Evolutionary conservation across 1,284 basidiomycete genomes (phyloP), one percentile per base, ranked within the genome.

Genomic region (Trametes pubescens): DNA sequence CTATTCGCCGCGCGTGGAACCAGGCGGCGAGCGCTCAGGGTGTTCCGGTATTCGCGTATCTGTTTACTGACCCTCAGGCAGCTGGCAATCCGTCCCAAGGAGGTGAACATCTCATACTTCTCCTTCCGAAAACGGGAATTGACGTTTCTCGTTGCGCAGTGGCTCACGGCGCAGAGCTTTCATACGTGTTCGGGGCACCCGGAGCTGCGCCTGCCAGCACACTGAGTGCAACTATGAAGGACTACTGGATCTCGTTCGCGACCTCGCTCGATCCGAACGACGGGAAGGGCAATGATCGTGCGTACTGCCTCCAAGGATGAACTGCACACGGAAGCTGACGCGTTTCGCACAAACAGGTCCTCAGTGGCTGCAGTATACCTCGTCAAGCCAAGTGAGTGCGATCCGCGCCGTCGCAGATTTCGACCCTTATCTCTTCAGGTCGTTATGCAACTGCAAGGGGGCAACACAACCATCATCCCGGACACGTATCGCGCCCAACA

Each of bases 231-330:
- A 35, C 37, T 21, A 83, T 85, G 78, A 78, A 82, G 64, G 80
- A 85, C 57, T 85, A 84, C 59, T 85, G 83, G 83, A 73, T 85
- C 16, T 85, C 84, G 0, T 85, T 85, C 61, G 80, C 80, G 0
- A 80, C 78, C 5, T 81, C 78, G 44, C 70, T 84, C 40, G 76
- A 82, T 56, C 83, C 84, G 7, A 86, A 85, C 64, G 84, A 85
- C 62, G 79, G 79, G 6, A 74, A 72, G 26, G 84, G 84, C 24
- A 68, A 67, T 35, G 40, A 62, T 47, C 79, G 81, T 82, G 57
- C 40, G 71, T 55, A 74, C 26, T 29, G 24, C 21, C 11, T 32
- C 38, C 24, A 24, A 43, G 21, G 58, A 40, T 21, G 7, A 11
- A 22, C 21, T n/a, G 11, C 3, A 58, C 13, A 40, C 7, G 34